Percentiles rank a stretch among this genome's conserved stretches.
phyloP scores from a whole-genome alignment of 495 filamentous ascomycete species.

The Aspergillus sclerotiicarbonarius region DNA sequence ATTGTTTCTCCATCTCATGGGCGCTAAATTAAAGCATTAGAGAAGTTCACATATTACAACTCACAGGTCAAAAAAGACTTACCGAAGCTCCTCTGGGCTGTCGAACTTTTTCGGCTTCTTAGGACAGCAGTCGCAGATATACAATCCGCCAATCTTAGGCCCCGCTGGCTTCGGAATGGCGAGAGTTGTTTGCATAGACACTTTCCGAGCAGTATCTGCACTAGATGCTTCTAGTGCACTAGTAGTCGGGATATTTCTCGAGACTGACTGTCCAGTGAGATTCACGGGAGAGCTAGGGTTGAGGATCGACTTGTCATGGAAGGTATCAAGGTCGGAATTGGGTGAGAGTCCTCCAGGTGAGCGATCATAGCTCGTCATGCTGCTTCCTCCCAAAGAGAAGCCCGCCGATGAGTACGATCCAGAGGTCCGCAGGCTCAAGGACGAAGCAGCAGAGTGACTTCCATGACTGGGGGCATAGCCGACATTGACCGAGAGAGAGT shows the following conservation, averaged over 20 bases:
- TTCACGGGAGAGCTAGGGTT: constrained; percentile 59
- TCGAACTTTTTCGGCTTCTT: constrained; percentile 99
- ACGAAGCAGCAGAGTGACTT: constrained; percentile 73
- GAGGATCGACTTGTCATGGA: constrained; percentile 45
- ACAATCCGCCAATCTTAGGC: constrained; percentile 48
- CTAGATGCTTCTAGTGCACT: constrained; percentile 31
- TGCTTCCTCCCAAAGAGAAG: constrained; percentile 65
- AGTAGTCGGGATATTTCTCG: constrained; percentile 17
- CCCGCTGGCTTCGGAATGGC: constrained; percentile 28
- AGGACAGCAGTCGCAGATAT: constrained; percentile 94
- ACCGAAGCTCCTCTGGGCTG: constrained; percentile 80
- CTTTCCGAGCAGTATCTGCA: constrained; percentile 37
- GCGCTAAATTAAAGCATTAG: constrained; percentile 35
- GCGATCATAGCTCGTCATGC: constrained; percentile 71
- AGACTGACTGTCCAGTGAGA: constrained; percentile 28
- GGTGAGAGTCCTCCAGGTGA: constrained; percentile 76
- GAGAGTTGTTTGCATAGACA: constrained; percentile 37
- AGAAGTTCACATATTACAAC: not conserved
- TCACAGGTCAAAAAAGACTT: constrained; percentile 33
- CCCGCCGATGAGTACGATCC: constrained; percentile 71
- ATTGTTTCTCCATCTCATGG: constrained; percentile 97
- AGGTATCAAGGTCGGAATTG: constrained; percentile 49
- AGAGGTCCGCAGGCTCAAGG: constrained; percentile 61
- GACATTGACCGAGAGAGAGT: constrained; percentile 55
- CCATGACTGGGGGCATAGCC: constrained; percentile 60